Base-by-base conservation (phyloP, 306 rosid species). In the Dalbergia cultrata region DNA sequence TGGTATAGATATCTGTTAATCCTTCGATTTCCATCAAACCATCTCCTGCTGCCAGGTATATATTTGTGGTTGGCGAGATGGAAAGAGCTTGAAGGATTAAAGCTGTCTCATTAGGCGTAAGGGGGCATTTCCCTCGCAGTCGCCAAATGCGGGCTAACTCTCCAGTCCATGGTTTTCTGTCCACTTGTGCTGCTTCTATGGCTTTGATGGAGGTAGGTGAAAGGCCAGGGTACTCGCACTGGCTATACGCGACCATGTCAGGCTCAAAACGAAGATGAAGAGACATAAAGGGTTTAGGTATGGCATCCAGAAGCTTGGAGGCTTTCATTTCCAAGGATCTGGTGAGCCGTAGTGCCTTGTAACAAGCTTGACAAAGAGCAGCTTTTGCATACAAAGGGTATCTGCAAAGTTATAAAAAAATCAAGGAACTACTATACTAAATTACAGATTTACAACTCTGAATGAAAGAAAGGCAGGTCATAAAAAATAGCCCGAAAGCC, bases 201-300 rank as follows among this genome's bases (percentile, higher is more conserved):
- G 99, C 93, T 85, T 92, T 83, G 10, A 88, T 37, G 50, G 95
- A 91, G 56, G 83, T 58, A 50, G 91, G 88, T 50, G 97, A 90
- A 47, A 95, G 93, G 72, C 85, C 81, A 0, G 87, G 47, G 62
- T 95, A 95, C 83, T 86, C 89, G 10, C 99, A 95, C 72, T 95
- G 99, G 78, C 94, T 91, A 83, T 95, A 95, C 1, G 97, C 99
- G 79, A 95, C 99, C 99, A 91, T 93, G 87, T 95, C 98, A 0
- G 98, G 99, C 64, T 95, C 94, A 50, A 93, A 95, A 64, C 97
- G 97, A 61, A 95, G 99, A 78, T 93, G 98, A 64, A 93, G 97
- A 2, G 98, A 95, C 33, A 95, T 80, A 79, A 92, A 91, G 12
- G 97, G 99, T 85, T 93, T 93, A 34, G 99, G 97, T 80, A 95